Conservation (phyloP, 495 filamentous ascomycete species). For the Trichoderma orchidacearum region DNA sequence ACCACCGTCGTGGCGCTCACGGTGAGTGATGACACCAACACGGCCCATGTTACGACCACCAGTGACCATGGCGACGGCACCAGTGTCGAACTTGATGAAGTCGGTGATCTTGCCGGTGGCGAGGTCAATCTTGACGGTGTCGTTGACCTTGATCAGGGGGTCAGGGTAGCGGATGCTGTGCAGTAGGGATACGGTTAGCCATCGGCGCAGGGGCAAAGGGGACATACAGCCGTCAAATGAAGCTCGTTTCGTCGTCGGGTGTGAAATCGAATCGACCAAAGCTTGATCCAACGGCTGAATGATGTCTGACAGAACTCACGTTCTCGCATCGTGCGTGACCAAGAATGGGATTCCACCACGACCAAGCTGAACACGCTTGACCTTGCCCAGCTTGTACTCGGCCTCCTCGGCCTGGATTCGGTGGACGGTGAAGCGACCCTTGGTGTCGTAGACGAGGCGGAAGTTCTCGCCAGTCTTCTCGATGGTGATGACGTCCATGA, state of each 20-base stretch:
- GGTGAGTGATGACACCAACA: slow-evolving; percentile 99
- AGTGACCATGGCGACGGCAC: slow-evolving; percentile 92
- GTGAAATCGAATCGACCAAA: slow-evolving; percentile 60
- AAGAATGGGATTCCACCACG: slow-evolving; percentile 99
- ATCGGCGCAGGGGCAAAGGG: not conserved
- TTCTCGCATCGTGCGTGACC: slow-evolving; percentile 99
- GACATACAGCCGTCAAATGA: slow-evolving; percentile 4
- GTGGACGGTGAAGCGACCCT: slow-evolving; percentile 99
- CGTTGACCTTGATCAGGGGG: slow-evolving; percentile 96
- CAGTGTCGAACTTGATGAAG: slow-evolving; percentile 94
- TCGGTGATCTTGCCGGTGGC: slow-evolving; percentile 92
- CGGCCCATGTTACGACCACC: slow-evolving; percentile 99
- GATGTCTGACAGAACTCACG: slow-evolving; percentile 90
- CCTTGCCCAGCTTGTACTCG: slow-evolving; percentile 98
- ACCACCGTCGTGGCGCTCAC: slow-evolving; percentile 98
- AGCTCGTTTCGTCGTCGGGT: not conserved
- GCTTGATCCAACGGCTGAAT: slow-evolving; percentile 99
- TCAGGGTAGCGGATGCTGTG: slow-evolving; percentile 96
- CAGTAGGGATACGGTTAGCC: slow-evolving; percentile 8
- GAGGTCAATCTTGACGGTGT: slow-evolving; percentile 98
- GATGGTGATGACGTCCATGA: slow-evolving; percentile 98
- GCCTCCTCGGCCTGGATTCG: slow-evolving; percentile 96
- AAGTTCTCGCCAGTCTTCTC: slow-evolving; percentile 99
- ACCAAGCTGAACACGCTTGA: slow-evolving; percentile 98
- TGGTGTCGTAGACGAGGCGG: slow-evolving; percentile 99